Evolutionary conservation across 306 rosid genomes (phyloP).

Genomic region (Vicia villosa): DNA sequence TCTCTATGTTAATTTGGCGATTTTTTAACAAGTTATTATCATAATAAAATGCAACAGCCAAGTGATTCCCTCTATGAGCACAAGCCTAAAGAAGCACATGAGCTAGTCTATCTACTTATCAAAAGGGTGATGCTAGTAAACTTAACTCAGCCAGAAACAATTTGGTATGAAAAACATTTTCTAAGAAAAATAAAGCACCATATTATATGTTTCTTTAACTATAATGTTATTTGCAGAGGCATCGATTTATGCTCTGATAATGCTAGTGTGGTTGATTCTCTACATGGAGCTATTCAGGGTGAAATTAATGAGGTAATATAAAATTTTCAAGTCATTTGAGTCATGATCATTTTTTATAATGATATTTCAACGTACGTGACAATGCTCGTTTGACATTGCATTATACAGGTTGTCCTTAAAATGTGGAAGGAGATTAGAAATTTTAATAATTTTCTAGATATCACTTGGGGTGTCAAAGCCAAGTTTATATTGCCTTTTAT

Average conservation of each 20-base stretch:
- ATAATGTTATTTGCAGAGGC: constrained; percentile 55
- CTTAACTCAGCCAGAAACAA: background rate
- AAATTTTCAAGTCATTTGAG: constrained; percentile 1
- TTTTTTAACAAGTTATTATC: no score
- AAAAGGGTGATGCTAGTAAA: constrained; percentile 15
- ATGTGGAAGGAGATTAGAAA: no score
- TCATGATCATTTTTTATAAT: background rate
- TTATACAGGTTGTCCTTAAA: no score
- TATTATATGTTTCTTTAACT: constrained; percentile 15
- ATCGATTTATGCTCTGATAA: constrained; percentile 87
- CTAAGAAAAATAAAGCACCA: constrained; percentile 7
- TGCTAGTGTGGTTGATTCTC: constrained; percentile 82
- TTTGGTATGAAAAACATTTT: constrained; percentile 1
- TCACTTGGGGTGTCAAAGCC: no score
- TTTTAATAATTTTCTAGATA: no score
- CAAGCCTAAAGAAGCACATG: no score
- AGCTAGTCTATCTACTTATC: background rate
- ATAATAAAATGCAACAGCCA: no score
- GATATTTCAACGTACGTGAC: no score
- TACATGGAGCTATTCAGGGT: constrained; percentile 90
- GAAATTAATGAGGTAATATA: constrained; percentile 81
- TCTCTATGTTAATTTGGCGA: no score
- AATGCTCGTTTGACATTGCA: no score
- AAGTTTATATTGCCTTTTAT: no score
- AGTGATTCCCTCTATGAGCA: no score